These are phyloP conservation scores for Paratinospora sagittata DNA, from an alignment of 164 flowering plant genomes.

Conservation along the genomic window DNA sequence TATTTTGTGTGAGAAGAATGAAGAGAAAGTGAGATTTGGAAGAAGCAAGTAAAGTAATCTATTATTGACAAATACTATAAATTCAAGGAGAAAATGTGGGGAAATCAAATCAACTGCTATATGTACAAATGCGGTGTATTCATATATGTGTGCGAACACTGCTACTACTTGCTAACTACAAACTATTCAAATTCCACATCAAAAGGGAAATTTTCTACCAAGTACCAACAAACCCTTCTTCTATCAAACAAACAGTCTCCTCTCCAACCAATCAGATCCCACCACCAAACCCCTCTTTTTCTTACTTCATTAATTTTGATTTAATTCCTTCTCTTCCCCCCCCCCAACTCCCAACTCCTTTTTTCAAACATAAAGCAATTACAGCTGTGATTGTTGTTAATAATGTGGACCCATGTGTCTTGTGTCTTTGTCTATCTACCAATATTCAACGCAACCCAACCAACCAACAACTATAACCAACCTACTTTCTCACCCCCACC, in stretches of 20 bases:
- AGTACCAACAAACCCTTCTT: neutral
- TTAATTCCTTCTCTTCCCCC: too few species aligned
- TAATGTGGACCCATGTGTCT: neutral
- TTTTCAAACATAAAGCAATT: neutral
- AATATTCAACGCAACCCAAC: slow-evolving; percentile 27
- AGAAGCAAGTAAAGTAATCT: neutral
- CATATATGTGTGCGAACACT: neutral
- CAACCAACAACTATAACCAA: slow-evolving; percentile 19
- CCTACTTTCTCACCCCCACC: slow-evolving; percentile 17
- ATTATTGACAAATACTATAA: neutral
- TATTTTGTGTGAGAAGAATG: neutral
- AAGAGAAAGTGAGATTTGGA: neutral
- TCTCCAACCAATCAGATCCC: too few species aligned
- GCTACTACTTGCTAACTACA: too few species aligned
- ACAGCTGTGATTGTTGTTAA: neutral
- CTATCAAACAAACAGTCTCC: neutral
- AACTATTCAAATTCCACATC: too few species aligned
- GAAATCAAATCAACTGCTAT: neutral
- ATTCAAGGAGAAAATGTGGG: neutral
- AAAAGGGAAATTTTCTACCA: too few species aligned
- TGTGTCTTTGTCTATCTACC: neutral
- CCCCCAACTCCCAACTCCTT: neutral
- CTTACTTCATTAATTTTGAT: neutral
- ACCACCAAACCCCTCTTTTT: neutral
- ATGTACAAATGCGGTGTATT: slow-evolving; percentile 2